Percentiles rank a stretch among this genome's conserved stretches.
Conservation (phyloP, 1,139 yeast species). For the Kodamaea suecica region DNA sequence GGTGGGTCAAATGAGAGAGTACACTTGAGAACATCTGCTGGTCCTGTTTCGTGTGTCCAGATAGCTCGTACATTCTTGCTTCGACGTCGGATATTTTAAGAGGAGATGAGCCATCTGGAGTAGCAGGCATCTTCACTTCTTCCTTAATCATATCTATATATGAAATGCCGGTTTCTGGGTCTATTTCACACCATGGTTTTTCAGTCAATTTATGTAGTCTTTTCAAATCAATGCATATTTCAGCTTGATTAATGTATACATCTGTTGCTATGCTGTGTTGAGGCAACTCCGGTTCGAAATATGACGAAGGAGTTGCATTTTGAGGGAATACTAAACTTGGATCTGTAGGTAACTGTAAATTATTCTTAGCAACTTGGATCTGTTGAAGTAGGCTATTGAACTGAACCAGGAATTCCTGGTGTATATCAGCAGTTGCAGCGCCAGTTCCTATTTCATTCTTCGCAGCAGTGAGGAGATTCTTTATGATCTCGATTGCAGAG, state of each 20-base stretch:
- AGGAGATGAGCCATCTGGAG: conserved; percentile 14
- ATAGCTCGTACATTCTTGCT: conserved; percentile 15
- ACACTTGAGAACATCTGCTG: conserved; percentile 23
- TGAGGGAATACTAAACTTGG: conserved; percentile 42
- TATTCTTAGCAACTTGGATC: conserved; percentile 34
- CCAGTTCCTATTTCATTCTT: conserved; percentile 5
- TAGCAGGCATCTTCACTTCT: conserved; percentile 35
- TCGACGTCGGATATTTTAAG: conserved; percentile 22
- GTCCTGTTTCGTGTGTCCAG: conserved; percentile 6
- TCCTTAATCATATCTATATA: conserved; percentile 43
- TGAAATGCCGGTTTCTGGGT: conserved; percentile 30
- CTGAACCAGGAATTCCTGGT: conserved; percentile 16
- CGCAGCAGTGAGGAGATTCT: conserved; percentile 14
- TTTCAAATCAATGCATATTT: conserved; percentile 43
- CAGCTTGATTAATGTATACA: conserved; percentile 44
- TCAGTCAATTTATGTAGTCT: conserved; percentile 36
- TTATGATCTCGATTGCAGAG: conserved; percentile 26
- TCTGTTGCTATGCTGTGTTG: conserved; percentile 35
- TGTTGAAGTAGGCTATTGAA: conserved; percentile 28
- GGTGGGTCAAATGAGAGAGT: conserved; percentile 30
- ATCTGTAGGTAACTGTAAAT: conserved; percentile 42
- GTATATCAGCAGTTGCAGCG: conserved; percentile 5
- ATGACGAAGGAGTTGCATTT: conserved; percentile 24
- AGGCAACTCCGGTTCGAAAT: conserved; percentile 34
- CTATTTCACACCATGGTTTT: conserved; percentile 44